Conservation (phyloP, 2,329 filamentous ascomycete species). For the Pleurostoma richardsiae region DNA sequence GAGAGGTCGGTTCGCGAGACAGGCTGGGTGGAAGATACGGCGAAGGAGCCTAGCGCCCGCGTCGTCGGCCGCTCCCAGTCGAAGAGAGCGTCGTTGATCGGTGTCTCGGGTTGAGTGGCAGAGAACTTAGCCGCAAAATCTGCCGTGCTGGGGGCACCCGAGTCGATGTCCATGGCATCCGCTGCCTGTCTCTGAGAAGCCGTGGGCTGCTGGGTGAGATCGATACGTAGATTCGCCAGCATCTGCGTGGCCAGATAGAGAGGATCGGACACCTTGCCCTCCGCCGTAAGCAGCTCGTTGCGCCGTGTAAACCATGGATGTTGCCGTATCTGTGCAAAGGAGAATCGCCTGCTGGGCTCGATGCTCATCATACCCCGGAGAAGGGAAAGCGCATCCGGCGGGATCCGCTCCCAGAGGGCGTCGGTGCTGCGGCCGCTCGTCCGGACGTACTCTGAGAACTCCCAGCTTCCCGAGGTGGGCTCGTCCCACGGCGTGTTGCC, state of each 20-base stretch:
- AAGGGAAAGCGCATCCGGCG: constrained; percentile 69
- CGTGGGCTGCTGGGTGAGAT: constrained; percentile 68
- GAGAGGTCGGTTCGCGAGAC: constrained; percentile 27
- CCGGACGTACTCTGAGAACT: constrained; percentile 82
- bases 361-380: constrained; percentile 91
- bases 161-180: constrained; percentile 69
- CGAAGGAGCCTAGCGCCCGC: constrained; percentile 40
- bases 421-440: constrained; percentile 79
- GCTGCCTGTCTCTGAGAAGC: constrained; percentile 30
- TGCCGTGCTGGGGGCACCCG: constrained; percentile 19
- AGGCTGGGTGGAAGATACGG: constrained; percentile 46
- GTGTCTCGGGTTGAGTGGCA: constrained; percentile 81
- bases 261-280: constrained; percentile 73
- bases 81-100: constrained; percentile 68
- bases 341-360: constrained; percentile 69
- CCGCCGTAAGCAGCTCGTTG: constrained; percentile 69
- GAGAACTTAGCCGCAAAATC: constrained; percentile 49
- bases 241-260: constrained; percentile 88
- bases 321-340: constrained; percentile 77
- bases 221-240: constrained; percentile 85
- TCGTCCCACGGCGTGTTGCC: constrained; percentile 98
- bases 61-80: constrained; percentile 79
- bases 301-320: constrained; percentile 91
- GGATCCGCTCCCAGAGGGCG: constrained; percentile 78
- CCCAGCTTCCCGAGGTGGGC: constrained; percentile 78